Evolutionary conservation across 2,329 filamentous ascomycete species (phyloP), one percentile per base, ranked within the genome.

Genomic region (Neonectria faginata): DNA sequence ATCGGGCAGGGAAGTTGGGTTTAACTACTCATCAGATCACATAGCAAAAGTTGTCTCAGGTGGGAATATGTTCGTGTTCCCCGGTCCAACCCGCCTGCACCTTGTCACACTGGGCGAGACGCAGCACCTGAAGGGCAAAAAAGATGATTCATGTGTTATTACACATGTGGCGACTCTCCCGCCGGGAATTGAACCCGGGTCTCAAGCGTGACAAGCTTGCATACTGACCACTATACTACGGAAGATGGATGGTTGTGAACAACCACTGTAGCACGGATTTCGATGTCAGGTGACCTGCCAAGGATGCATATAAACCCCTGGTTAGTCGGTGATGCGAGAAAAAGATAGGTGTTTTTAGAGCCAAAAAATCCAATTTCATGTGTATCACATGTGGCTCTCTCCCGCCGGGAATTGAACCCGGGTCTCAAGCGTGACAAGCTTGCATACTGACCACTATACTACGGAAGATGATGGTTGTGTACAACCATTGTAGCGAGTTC

Each of bases 381-480:
- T 52, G 52, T 57, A 20, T 16, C 53, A 52, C 70, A 56, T 67
- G 53, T 65, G 69, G 71, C 71, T 58, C 70, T 71, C 67, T 70
- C 66, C 70, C 71, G 69, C 71, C 69, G 70, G 71, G 71, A 73
- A 73, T 73, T 73, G 70, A 73, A 73, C 70, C 70, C 70, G 70
- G 70, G 70, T 73, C 69, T 73, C 71, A 68, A 73, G 71, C 71
- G 71, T 73, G 70, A 73, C 72, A 74, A 73, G 71, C 71, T 73
- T 66, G 71, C 71, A 73, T 73, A 73, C 70, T 73, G 70, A 76
- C 74, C 75, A 76, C 75, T 76, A 76, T 75, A 76, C 72, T 75
- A 75, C 73, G 74, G 72, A 74, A 76, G 73, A 76, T 58, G 31
- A 60, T 62, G 64, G 48, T 45, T 67, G 64, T 67, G 61, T 36